phyloP scores from a whole-genome alignment of 2,329 filamentous ascomycete genomes.

The Fusarium foetens region DNA sequence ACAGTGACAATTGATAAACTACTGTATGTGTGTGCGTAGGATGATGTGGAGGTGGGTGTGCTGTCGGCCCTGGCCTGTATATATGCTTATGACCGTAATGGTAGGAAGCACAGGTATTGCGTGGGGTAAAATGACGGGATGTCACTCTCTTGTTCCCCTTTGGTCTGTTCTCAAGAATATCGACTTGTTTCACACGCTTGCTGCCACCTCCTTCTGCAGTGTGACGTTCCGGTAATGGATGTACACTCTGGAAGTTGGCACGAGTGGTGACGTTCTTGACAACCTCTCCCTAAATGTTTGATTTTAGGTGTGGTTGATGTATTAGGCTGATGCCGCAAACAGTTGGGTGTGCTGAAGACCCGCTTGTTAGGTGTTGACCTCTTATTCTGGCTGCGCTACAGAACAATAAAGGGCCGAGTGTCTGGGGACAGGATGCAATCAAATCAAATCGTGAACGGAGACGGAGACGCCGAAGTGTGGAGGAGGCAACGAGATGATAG shows the following conservation, averaged over 20 bases:
- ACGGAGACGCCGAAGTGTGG: slow-evolving; percentile 31
- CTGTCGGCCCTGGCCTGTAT: slow-evolving; percentile 11
- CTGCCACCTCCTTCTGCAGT: slow-evolving; percentile 19
- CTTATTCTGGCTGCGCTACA: not conserved
- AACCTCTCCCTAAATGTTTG: slow-evolving; percentile 1
- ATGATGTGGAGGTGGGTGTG: slow-evolving; percentile 9
- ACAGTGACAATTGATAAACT: slow-evolving; percentile 5
- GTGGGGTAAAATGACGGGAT: slow-evolving; percentile 31
- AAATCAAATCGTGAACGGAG: not conserved
- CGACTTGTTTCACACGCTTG: slow-evolving; percentile 20
- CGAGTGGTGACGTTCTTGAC: slow-evolving; percentile 28
- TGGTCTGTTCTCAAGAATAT: slow-evolving; percentile 8
- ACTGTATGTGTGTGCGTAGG: slow-evolving; percentile 4
- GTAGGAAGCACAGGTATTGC: not conserved
- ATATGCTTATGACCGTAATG: slow-evolving; percentile 18
- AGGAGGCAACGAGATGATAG: not conserved
- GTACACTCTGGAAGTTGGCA: slow-evolving; percentile 13
- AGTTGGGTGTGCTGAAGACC: not conserved
- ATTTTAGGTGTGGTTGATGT: slow-evolving; percentile 1
- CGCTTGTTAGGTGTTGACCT: not conserved
- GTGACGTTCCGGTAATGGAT: slow-evolving; percentile 18
- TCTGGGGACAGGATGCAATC: slow-evolving; percentile 2
- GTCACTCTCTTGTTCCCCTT: slow-evolving; percentile 14
- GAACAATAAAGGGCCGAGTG: slow-evolving; percentile 23
- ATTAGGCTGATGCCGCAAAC: slow-evolving; percentile 33